A percentile compares a stretch with the other conserved stretches of the same genome.
Conservation (phyloP, 2,329 filamentous ascomycete genomes). For the Pezicula carpinea region DNA sequence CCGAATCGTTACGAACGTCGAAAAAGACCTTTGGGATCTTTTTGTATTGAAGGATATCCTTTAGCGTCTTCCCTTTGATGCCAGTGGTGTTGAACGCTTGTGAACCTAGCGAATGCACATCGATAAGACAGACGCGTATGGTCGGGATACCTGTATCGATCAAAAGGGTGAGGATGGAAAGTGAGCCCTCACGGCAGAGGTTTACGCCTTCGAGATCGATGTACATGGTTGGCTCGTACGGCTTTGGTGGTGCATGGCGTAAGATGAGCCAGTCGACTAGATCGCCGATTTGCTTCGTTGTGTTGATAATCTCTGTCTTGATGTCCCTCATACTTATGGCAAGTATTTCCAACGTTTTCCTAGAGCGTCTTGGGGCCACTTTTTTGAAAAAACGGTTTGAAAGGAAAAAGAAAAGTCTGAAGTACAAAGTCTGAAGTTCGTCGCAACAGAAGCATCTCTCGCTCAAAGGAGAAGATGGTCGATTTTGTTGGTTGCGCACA, state of each 20-base stretch:
- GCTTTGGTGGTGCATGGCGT: constrained; percentile 17
- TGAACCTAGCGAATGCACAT: constrained; percentile 23
- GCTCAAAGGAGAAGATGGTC: background rate
- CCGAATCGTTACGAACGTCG: constrained; percentile 53
- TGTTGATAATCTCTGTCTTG: constrained; percentile 22
- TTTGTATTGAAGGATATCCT: constrained; percentile 24
- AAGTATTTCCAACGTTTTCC: constrained; percentile 7
- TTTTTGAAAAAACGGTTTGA: background rate
- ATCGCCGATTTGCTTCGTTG: constrained; percentile 17
- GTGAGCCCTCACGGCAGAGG: constrained; percentile 20
- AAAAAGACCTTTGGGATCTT: constrained; percentile 36
- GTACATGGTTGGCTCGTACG: constrained; percentile 20
- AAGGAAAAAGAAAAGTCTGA: too few relatives aligned
- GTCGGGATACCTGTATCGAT: constrained; percentile 32
- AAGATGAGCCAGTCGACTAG: constrained; percentile 23
- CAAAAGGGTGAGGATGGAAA: constrained; percentile 23
- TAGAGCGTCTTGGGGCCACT: constrained; percentile 1
- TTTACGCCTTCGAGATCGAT: constrained; percentile 25
- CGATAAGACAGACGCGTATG: constrained; percentile 23
- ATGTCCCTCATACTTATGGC: constrained; percentile 15
- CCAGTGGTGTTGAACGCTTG: constrained; percentile 24
- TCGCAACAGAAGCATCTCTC: background rate
- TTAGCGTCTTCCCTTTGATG: constrained; percentile 19
- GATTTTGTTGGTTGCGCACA: background rate
- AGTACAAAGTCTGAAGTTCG: background rate